Percentiles rank a stretch among this genome's conserved stretches.
phyloP scores from a whole-genome alignment of 805 yeast species.

The Yarrowia yakushimensis region DNA sequence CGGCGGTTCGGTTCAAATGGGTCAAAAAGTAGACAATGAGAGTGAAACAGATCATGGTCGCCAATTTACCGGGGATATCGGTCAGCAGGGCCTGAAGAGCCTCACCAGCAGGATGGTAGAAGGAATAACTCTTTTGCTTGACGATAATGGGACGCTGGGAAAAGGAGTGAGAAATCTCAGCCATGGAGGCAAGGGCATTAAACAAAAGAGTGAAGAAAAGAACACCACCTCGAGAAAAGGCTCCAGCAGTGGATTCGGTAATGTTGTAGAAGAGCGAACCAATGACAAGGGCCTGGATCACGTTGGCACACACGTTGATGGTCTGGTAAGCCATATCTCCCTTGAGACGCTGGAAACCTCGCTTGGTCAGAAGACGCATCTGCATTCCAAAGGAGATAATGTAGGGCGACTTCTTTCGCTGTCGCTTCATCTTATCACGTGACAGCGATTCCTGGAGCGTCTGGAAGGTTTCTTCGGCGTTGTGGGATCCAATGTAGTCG shows the following conservation, averaged over 20 bases:
- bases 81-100: slow-evolving; percentile 60
- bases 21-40: slow-evolving; percentile 58
- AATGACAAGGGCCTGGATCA: slow-evolving; percentile 55
- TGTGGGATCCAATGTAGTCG: slow-evolving; percentile 38
- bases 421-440: slow-evolving; percentile 42
- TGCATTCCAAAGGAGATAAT: slow-evolving; percentile 49
- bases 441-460: slow-evolving; percentile 40
- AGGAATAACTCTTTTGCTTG: slow-evolving; percentile 68
- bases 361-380: slow-evolving; percentile 45
- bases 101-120: slow-evolving; percentile 72
- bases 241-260: slow-evolving; percentile 50
- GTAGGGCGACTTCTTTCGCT: slow-evolving; percentile 43
- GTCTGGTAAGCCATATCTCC: slow-evolving; percentile 56
- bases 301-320: slow-evolving; percentile 47
- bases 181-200: slow-evolving; percentile 58
- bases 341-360: slow-evolving; percentile 54
- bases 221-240: slow-evolving; percentile 63
- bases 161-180: slow-evolving; percentile 50
- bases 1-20: slow-evolving; percentile 47
- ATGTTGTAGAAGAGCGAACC: slow-evolving; percentile 62
- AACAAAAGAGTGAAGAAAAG: slow-evolving; percentile 58
- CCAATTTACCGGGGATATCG: slow-evolving; percentile 59
- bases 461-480: slow-evolving; percentile 39
- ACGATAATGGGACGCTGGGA: slow-evolving; percentile 57
- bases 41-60: slow-evolving; percentile 46